These are phyloP conservation scores for Cutaneotrichosporon sp. DNA, from an alignment of 1,284 basidiomycete genomes.

Conservation along the genomic window DNA sequence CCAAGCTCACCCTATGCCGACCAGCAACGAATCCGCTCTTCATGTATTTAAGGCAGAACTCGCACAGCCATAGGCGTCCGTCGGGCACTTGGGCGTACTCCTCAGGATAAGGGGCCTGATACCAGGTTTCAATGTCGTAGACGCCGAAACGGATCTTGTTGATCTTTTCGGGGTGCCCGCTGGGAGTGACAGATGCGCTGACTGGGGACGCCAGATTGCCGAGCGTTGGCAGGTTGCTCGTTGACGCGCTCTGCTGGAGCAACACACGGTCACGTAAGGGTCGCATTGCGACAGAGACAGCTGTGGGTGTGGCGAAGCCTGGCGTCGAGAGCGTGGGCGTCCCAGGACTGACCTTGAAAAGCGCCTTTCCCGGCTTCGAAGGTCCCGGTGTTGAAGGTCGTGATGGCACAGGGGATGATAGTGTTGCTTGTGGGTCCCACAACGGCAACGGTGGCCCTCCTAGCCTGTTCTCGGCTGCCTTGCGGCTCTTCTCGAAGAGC, in stretches of 20 bases:
- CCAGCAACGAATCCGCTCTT: conserved; percentile 86
- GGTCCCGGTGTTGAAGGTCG: conserved; percentile 11
- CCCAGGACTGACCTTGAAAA: neutral
- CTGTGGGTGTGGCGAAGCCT: conserved; percentile 19
- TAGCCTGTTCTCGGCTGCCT: conserved; percentile 63
- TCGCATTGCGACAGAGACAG: conserved; percentile 22
- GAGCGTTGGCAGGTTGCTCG: conserved; percentile 18
- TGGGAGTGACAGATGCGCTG: conserved; percentile 1
- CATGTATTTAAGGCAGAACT: conserved; percentile 98
- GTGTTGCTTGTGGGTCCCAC: conserved; percentile 30
- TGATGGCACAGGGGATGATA: conserved; percentile 24
- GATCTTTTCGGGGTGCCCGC: conserved; percentile 57
- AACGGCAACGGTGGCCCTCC: conserved; percentile 39
- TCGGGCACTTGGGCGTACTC: conserved; percentile 93
- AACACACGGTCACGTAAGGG: conserved; percentile 46
- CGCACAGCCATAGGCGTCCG: conserved; percentile 93
- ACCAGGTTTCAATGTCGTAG: conserved; percentile 97
- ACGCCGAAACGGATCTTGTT: conserved; percentile 88
- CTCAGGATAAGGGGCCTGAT: conserved; percentile 97
- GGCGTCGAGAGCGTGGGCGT: conserved; percentile 16
- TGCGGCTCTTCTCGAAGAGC: conserved; percentile 71
- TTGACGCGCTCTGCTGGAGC: conserved; percentile 34
- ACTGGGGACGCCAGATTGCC: conserved; percentile 4
- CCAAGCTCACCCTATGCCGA: conserved; percentile 73
- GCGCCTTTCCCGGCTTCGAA: conserved; percentile 4